phyloP scores from a whole-genome alignment of 2,329 filamentous ascomycete species.

The Alternaria novae-zelandiae region DNA sequence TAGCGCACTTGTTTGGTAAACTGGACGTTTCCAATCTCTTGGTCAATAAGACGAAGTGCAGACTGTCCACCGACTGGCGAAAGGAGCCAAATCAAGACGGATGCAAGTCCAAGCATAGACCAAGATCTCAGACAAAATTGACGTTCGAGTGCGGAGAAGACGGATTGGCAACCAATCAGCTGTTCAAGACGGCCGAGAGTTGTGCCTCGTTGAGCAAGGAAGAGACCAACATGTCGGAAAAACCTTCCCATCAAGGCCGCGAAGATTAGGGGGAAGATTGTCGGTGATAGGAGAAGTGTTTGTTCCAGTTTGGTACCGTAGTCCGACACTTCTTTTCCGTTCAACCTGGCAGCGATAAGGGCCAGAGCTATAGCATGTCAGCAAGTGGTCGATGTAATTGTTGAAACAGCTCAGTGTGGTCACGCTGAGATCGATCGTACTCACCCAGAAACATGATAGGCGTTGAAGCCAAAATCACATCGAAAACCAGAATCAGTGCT shows the following conservation, averaged over 20 bases:
- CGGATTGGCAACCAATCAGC: conserved; percentile 36
- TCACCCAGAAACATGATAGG: conserved; percentile 38
- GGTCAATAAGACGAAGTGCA: conserved; percentile 31
- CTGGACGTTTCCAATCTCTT: conserved; percentile 17
- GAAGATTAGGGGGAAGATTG: conserved; percentile 39
- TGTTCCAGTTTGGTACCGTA: conserved; percentile 17
- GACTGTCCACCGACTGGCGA: conserved; percentile 41
- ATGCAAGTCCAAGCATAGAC: conserved; percentile 30
- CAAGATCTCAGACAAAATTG: conserved; percentile 34
- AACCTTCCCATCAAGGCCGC: conserved; percentile 39
- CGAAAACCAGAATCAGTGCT: conserved; percentile 26
- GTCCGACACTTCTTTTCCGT: conserved; percentile 21
- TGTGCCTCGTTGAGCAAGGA: conserved; percentile 35
- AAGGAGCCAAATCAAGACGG: conserved; percentile 35
- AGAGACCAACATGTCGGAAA: conserved; percentile 34
- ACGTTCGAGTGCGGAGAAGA: conserved; percentile 40
- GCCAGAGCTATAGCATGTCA: conserved; percentile 31
- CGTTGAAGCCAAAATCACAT: conserved; percentile 29
- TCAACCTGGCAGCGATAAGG: conserved; percentile 26
- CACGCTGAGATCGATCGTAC: background rate
- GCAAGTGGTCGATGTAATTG: background rate
- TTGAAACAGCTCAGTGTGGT: background rate
- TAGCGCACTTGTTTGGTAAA: conserved; percentile 25
- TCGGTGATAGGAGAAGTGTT: conserved; percentile 29
- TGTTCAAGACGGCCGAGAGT: conserved; percentile 37